phyloP scores from a whole-genome alignment of 2,329 filamentous ascomycete genomes.

The Aspergillus ochraceoroseus region DNA sequence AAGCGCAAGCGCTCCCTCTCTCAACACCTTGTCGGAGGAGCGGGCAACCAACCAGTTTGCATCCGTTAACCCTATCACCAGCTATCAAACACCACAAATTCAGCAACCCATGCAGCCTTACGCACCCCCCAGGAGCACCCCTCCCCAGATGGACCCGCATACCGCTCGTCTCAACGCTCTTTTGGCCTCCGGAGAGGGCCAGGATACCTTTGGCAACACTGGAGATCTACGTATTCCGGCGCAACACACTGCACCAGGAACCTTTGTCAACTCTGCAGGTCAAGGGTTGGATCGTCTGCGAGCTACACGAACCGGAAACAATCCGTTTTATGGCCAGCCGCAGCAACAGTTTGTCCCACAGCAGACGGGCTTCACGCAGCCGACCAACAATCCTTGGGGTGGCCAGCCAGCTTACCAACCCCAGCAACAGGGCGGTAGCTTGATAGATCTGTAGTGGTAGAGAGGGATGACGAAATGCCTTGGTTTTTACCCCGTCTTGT shows the following conservation, averaged over 20 bases:
- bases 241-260: conserved; percentile 92
- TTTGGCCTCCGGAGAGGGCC: conserved; percentile 79
- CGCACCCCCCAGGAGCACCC: conserved; percentile 32
- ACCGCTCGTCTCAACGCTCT: conserved; percentile 76
- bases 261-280: conserved; percentile 93
- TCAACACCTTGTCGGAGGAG: conserved; percentile 76
- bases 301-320: conserved; percentile 65
- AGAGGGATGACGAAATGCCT: conserved; percentile 5
- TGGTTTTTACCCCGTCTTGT: too few species aligned
- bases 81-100: conserved; percentile 43
- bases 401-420: conserved; percentile 44
- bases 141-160: conserved; percentile 50
- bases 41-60: conserved; percentile 65
- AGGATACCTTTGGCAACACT: conserved; percentile 97
- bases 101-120: conserved; percentile 24
- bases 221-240: conserved; percentile 91
- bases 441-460: conserved; percentile 55
- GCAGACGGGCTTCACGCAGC: conserved; percentile 44
- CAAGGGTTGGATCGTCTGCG: conserved; percentile 70
- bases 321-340: conserved; percentile 74
- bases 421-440: conserved; percentile 49
- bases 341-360: conserved; percentile 50
- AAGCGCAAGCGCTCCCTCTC: conserved; percentile 61
- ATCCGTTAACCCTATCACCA: conserved; percentile 49
- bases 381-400: conserved; percentile 54